phyloP scores from a whole-genome alignment of 495 filamentous ascomycete genomes.

The Aspergillus steynii region DNA sequence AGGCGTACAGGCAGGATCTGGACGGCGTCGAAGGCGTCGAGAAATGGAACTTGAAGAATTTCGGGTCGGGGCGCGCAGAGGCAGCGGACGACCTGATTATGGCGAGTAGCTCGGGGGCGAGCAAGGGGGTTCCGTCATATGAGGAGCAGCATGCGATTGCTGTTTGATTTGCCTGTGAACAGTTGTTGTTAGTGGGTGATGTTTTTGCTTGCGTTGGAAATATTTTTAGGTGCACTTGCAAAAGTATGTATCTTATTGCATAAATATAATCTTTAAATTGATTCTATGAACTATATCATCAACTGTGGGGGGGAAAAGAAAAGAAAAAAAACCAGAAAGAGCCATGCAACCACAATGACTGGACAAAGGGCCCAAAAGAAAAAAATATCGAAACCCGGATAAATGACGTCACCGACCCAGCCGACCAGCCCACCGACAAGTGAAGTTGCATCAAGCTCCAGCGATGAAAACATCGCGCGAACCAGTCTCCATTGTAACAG shows the following conservation, averaged over 20 bases:
- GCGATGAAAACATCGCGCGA: too few relatives aligned
- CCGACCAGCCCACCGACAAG: neutral
- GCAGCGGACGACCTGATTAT: conserved; percentile 26
- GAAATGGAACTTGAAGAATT: conserved; percentile 39
- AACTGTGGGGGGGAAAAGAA: too few relatives aligned
- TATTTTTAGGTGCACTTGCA: too few relatives aligned
- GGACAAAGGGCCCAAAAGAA: too few relatives aligned
- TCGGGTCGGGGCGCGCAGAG: conserved; percentile 32
- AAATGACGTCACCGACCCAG: neutral
- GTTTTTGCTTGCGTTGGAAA: too few relatives aligned
- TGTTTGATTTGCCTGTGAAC: neutral
- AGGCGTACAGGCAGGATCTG: conserved; percentile 27
- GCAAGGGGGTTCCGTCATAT: neutral
- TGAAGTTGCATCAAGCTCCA: neutral
- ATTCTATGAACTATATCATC: too few relatives aligned
- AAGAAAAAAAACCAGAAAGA: too few relatives aligned
- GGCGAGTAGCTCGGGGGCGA: neutral
- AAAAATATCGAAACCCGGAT: neutral
- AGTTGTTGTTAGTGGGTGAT: too few relatives aligned
- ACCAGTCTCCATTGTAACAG: too few relatives aligned
- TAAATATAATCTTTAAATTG: too few relatives aligned
- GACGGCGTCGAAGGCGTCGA: conserved; percentile 36
- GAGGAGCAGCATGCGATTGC: neutral
- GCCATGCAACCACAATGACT: too few relatives aligned
- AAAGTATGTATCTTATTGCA: too few relatives aligned